Base-by-base conservation (phyloP, 2,329 filamentous ascomycete species). In the Trichoderma breve region DNA sequence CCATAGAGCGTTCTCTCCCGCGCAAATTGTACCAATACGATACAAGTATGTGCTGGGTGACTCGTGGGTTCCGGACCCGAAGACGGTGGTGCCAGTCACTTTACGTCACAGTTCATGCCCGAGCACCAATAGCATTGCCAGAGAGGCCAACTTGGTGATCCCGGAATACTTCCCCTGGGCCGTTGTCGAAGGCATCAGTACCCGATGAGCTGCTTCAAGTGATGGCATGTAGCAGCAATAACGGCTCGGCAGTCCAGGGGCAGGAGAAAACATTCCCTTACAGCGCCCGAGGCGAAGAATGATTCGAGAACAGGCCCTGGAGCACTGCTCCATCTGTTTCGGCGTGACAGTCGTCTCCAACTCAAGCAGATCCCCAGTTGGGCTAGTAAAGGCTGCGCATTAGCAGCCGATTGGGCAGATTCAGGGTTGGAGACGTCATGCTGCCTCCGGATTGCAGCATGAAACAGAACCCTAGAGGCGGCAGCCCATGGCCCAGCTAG, bases 331-430 rank as follows among this genome's bases (percentile, higher is more conserved):
- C 26, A 28, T 58, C 51, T n/a, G 53, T 39, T 64, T 62, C 61
- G 47, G 36, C 47, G 28, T 51, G 60, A 70, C 32, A 64, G 53
- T 64, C 39, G 53, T 58, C 39, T 68, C 21, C 28, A 53, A 58
- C 26, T 26, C 71, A 53, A 63, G 18, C 26, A 71, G 39, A 60
- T 73, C 36, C 71, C 55, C 53, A 55, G 51, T 66, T 36, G 64
- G 71, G 60, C 67, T 71, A 72, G 71, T 65, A 65, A 65, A 60
- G 67, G 71, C 62, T 72, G 70, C 69, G 36, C 67, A 57, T 64
- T 63, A 51, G 70, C 67, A 73, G 71, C 74, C 71, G 71, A 74
- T 75, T 74, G 73, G 73, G 30, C 53, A 39, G 32, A 21, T n/a
- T 5, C n/a, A 55, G 71, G 72, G 66, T 8, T 26, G 1, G 57